Percentiles rank a stretch among this genome's conserved stretches.
phyloP scores from a whole-genome alignment of 2,329 filamentous ascomycete genomes.

The Fusarium nelsonii region DNA sequence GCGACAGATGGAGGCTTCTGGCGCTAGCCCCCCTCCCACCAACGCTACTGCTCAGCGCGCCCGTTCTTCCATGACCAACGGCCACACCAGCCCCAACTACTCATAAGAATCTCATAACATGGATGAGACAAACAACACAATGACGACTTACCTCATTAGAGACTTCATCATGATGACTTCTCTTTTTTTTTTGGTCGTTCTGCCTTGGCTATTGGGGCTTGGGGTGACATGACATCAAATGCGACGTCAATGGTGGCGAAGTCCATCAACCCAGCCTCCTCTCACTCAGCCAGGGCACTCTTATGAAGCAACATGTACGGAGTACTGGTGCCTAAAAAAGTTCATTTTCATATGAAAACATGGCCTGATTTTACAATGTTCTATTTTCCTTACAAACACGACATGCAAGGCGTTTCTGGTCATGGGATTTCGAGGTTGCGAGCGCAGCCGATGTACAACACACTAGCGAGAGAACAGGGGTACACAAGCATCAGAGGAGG shows the following conservation, averaged over 20 bases:
- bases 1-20: constrained; percentile 71
- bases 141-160: background rate
- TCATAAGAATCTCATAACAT: constrained; percentile 7
- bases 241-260: constrained; percentile 40
- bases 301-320: constrained; percentile 16
- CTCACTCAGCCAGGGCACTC: background rate
- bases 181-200: constrained; percentile 2
- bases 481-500: constrained; percentile 14
- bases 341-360: constrained; percentile 34
- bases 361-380: constrained; percentile 11
- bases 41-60: constrained; percentile 28
- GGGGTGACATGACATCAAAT: constrained; percentile 29
- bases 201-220: constrained; percentile 9
- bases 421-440: background rate
- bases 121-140: background rate
- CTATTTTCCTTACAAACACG: constrained; percentile 30
- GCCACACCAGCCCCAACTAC: constrained; percentile 40
- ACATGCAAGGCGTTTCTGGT: constrained; percentile 37
- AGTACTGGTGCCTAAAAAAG: constrained; percentile 33
- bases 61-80: constrained; percentile 48
- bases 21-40: constrained; percentile 44
- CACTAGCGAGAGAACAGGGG: constrained; percentile 2
- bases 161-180: background rate
- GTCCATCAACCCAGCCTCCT: constrained; percentile 18
- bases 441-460: constrained; percentile 23